phyloP scores from a whole-genome alignment of 345 rosid species.

The Citrus glauca region DNA sequence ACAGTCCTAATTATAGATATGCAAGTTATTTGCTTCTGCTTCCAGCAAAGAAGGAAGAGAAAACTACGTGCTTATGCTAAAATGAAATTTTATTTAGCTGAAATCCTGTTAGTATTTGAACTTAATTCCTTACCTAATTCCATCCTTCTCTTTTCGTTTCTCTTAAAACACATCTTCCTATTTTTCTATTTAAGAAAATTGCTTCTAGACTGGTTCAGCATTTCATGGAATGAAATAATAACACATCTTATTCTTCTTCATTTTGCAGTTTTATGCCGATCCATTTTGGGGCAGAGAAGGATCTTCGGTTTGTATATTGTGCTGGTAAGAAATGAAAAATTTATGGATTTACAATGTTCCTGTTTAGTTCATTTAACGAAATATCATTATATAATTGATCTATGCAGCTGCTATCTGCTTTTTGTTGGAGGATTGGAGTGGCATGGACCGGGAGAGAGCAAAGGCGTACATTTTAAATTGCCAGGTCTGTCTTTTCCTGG shows the following conservation, averaged over 20 bases:
- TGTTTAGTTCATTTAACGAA: constrained; percentile 11
- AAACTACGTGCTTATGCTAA: neutral
- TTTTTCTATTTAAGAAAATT: neutral
- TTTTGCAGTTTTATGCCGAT: constrained; percentile 76
- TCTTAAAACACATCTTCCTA: neutral
- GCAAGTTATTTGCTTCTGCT: neutral
- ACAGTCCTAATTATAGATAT: neutral
- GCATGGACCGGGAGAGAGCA: constrained; percentile 79
- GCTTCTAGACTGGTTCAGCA: neutral
- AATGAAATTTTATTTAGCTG: neutral
- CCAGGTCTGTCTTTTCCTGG: constrained; percentile 45
- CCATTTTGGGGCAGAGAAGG: constrained; percentile 80
- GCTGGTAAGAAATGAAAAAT: constrained; percentile 62
- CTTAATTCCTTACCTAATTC: neutral
- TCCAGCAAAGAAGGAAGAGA: neutral
- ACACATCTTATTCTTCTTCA: constrained; percentile 4
- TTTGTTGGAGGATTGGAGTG: constrained; percentile 83
- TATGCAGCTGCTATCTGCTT: constrained; percentile 76
- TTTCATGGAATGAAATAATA: neutral
- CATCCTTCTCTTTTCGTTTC: neutral
- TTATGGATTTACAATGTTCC: constrained; percentile 2
- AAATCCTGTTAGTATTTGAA: neutral
- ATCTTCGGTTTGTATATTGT: constrained; percentile 86
- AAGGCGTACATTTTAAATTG: constrained; percentile 73
- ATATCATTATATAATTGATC: constrained; percentile 29